Percentiles rank a stretch among this genome's conserved stretches.
Evolutionary conservation across 2,329 filamentous ascomycete species (phyloP).

Genomic region (Penicillium sp.): DNA sequence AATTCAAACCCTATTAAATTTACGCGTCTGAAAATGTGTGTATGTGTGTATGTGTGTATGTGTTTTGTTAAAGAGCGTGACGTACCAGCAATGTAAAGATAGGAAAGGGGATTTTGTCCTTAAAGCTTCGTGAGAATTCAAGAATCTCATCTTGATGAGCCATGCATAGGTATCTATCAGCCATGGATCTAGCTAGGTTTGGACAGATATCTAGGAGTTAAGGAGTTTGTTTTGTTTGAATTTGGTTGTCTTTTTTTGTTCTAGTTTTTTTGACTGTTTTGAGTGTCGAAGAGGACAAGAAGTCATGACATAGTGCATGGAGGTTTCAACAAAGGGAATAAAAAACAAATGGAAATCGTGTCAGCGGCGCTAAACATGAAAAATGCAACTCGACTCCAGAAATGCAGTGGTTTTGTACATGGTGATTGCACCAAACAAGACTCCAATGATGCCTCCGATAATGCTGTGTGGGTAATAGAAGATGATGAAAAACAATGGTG

Average conservation of each 20-base stretch:
- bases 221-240: neutral
- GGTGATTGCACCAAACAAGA: conserved; percentile 10
- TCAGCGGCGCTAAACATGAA: conserved; percentile 12
- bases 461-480: conserved; percentile 10
- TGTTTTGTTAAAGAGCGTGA: no score
- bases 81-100: no score
- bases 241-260: neutral
- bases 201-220: neutral
- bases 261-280: neutral
- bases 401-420: conserved; percentile 16
- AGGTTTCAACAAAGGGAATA: neutral
- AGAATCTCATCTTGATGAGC: no score
- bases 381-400: conserved; percentile 9
- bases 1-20: no score
- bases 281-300: neutral
- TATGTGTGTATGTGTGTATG: no score
- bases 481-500: neutral
- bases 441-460: conserved; percentile 16
- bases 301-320: neutral
- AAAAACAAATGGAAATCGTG: conserved; percentile 14
- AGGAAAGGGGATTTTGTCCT: no score
- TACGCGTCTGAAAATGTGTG: no score
- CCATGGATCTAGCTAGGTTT: neutral
- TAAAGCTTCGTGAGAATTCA: no score
- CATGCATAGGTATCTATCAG: no score